Base-by-base conservation (phyloP, 2,329 filamentous ascomycete species). In the Tolypocladium capitatum region DNA sequence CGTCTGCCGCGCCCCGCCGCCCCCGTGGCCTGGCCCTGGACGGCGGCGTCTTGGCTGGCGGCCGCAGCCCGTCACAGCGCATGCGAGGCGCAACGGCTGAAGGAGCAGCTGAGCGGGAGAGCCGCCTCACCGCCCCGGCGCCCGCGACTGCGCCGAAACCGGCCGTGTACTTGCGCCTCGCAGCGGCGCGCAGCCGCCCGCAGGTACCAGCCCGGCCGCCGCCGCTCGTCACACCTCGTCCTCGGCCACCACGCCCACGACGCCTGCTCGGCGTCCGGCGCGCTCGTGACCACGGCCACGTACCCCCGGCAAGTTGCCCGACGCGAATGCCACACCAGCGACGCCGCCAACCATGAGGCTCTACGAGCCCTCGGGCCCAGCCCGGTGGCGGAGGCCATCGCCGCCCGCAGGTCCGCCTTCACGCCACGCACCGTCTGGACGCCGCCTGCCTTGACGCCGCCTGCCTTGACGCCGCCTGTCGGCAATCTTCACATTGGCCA, bases 341-440 rank as follows among this genome's bases (percentile, higher is more conserved):
- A 45, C 43, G 35, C 43, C 43, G 35, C 43, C 43, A 45, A 45
- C 43, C 43, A 27, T 45, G 21, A 35, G 43, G 20, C 43, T 45
- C 43, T 42, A 24, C 13, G 13, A 9, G 8, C 16, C 38, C 38
- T 42, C 38, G 38, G 30, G 38, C 38, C 16, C 38, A 30, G 13
- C 24, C 38, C 16, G 8, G 38, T 42, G 38, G 38, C 38, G 38
- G 24, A 28, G 28, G 14, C 24, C 38, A 28, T 30, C 38, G 38
- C 21, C 38, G 38, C 38, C 38, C 38, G 7, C 30, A 18, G 24
- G 24, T 36, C 35, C n/a, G n/a, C n/a, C n/a, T n/a, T n/a, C n/a
- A n/a, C n/a, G n/a, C n/a, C n/a, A n/a, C n/a, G n/a, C n/a, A n/a
- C n/a, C n/a, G n/a, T n/a, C n/a, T n/a, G n/a, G n/a, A n/a, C n/a